A percentile compares a stretch with the other conserved stretches of the same genome.
phyloP scores from a whole-genome alignment of 495 filamentous ascomycete species.

The Xylaria telfairii region DNA sequence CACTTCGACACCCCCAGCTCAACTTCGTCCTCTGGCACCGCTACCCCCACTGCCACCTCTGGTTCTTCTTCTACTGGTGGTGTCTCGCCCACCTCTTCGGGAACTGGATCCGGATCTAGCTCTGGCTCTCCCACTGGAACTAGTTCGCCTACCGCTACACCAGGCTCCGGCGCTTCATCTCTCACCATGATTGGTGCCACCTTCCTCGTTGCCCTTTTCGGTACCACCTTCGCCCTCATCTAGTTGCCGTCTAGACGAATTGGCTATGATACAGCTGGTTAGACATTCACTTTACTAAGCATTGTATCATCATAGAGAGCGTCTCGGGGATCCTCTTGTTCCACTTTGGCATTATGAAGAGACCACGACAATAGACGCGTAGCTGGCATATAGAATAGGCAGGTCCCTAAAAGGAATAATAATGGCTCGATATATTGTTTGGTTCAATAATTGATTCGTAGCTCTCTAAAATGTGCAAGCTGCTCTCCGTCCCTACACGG shows the following conservation, averaged over 20 bases:
- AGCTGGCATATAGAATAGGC: conserved; percentile 23
- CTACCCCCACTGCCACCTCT: conserved; percentile 27
- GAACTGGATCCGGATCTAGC: conserved; percentile 30
- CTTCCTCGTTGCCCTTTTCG: conserved; percentile 21
- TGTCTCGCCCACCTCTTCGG: conserved; percentile 28
- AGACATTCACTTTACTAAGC: conserved; percentile 8
- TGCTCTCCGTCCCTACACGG: not conserved
- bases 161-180: conserved; percentile 15
- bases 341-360: not conserved
- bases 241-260: conserved; percentile 14
- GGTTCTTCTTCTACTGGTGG: conserved; percentile 31
- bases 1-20: conserved; percentile 41
- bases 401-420: conserved; percentile 14
- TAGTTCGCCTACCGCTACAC: not conserved
- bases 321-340: conserved; percentile 3
- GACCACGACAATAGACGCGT: conserved; percentile 1
- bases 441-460: not conserved
- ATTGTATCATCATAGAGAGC: conserved; percentile 9
- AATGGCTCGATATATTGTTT: conserved; percentile 10
- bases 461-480: not conserved
- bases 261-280: not conserved
- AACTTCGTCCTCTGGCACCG: conserved; percentile 21
- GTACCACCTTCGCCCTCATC: conserved; percentile 25
- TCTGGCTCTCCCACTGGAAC: conserved; percentile 28
- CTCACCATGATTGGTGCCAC: conserved; percentile 23